These are phyloP conservation scores for Termitomyces sp. DNA, from an alignment of 768 basidiomycete species.

Conservation along the genomic window DNA sequence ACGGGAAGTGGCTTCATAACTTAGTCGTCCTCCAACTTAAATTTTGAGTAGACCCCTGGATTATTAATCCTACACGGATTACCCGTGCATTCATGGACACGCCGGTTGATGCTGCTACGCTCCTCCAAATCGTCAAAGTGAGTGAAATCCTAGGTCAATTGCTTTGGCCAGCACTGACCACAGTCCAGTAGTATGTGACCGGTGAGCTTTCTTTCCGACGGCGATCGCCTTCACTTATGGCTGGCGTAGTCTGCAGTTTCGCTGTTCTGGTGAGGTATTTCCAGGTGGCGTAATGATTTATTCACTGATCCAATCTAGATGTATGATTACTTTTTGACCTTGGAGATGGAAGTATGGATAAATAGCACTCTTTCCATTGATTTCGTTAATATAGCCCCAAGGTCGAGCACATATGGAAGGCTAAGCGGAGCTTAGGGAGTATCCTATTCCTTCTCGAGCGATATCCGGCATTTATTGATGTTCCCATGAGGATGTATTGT, in stretches of 20 bases:
- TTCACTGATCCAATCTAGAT: background rate
- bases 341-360: slow-evolving; percentile 5
- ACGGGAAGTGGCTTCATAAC: background rate
- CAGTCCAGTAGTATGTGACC: background rate
- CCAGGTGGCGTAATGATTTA: background rate
- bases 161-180: background rate
- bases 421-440: slow-evolving; percentile 20
- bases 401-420: slow-evolving; percentile 21
- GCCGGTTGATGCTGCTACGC: background rate
- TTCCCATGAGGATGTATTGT: slow-evolving; percentile 17
- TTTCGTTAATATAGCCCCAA: slow-evolving; percentile 7
- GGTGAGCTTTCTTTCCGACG: background rate
- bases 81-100: background rate
- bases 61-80: background rate
- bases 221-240: background rate
- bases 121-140: slow-evolving; percentile 1
- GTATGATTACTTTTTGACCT: slow-evolving; percentile 5
- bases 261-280: background rate
- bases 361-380: background rate
- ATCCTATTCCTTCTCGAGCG: slow-evolving; percentile 20
- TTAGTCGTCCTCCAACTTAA: no score
- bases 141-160: background rate
- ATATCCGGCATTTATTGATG: slow-evolving; percentile 23
- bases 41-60: background rate
- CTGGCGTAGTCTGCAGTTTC: slow-evolving; percentile 4